Conservation (phyloP, 2,329 filamentous ascomycete genomes). For the Penicillium occitanis region DNA sequence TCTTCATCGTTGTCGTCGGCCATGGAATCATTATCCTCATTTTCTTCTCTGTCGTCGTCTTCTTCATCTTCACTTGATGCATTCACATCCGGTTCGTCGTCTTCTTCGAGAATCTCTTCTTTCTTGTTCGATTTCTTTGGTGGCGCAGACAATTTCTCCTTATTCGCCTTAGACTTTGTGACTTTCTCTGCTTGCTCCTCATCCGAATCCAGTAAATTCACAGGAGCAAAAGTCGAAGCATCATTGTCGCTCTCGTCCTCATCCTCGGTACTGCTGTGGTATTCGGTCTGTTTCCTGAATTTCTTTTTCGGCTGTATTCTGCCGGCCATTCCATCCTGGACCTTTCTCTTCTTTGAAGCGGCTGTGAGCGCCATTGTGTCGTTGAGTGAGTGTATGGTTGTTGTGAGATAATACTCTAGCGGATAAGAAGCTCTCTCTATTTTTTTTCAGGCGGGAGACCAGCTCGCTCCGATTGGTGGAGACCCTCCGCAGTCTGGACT, state of each 20-base stretch:
- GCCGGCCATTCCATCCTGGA: constrained; percentile 58
- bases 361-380: constrained; percentile 41
- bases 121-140: constrained; percentile 26
- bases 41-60: constrained; percentile 32
- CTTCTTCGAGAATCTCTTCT: constrained; percentile 35
- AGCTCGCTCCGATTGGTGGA: constrained; percentile 35
- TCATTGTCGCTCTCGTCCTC: constrained; percentile 46
- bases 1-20: constrained; percentile 28
- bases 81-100: constrained; percentile 39
- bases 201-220: constrained; percentile 51
- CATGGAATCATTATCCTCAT: constrained; percentile 8
- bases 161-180: constrained; percentile 5
- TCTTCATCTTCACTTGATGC: constrained; percentile 34
- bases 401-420: constrained; percentile 2
- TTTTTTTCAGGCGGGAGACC: constrained; percentile 23
- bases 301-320: constrained; percentile 57
- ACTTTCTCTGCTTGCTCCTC: constrained; percentile 31
- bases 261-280: constrained; percentile 64
- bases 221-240: constrained; percentile 49
- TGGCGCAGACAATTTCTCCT: constrained; percentile 12
- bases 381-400: not conserved
- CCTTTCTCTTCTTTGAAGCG: constrained; percentile 56
- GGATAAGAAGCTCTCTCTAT: constrained; percentile 18
- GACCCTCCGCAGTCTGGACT: constrained; percentile 19
- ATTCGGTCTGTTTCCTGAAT: constrained; percentile 62